Base-by-base conservation (phyloP, 257 asterid genomes). In the Solanum etuberosum region DNA sequence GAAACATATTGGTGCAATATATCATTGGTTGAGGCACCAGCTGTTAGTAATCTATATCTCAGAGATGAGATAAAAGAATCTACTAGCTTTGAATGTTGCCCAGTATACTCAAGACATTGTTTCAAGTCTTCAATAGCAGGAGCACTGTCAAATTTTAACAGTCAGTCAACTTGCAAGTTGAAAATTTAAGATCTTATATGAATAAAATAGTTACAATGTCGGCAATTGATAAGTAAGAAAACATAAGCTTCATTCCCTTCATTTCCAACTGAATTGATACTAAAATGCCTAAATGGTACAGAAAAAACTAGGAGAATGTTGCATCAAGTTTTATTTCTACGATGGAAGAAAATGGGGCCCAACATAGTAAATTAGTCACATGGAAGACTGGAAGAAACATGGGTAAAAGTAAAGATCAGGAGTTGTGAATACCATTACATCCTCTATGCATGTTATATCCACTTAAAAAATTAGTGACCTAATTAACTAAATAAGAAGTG, bases 11-110 rank as follows among this genome's bases (percentile, higher is more conserved):
- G 99, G 89, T 91, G 98, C 84, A 97, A 89, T 90, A 97, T 97
- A 88, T 97, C 99, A 87, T 96, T 93, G 84, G 99, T 97, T 74
- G 99, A 97, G 87, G 99, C 99, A 86, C 99, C 99, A 83, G 99
- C 99, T 46, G 99, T 97, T 37, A 97, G 93, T 89, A 97, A 91
- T 51, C 99, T 97, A 88, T 97, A 96, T 89, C 93, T 92, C 86
- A 97, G 86, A 40, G 99, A 93, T 40, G 98, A 94, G 86, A 94
- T 95, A 93, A 97, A 97, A 61, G 98, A 97, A 92, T 97, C 99
- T 25, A 95, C 99, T 87, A 97, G 94, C 94, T 97, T 97, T 54
- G 99, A 90, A 89, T 97, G 99, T 88, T 97, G 99, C 89, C 99
- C 99, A 7, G 99, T 97, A 88, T 95, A 93, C 88, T 92, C 96